Base-by-base conservation (phyloP, 1,284 basidiomycete species). In the Pulveroboletus sp. region DNA sequence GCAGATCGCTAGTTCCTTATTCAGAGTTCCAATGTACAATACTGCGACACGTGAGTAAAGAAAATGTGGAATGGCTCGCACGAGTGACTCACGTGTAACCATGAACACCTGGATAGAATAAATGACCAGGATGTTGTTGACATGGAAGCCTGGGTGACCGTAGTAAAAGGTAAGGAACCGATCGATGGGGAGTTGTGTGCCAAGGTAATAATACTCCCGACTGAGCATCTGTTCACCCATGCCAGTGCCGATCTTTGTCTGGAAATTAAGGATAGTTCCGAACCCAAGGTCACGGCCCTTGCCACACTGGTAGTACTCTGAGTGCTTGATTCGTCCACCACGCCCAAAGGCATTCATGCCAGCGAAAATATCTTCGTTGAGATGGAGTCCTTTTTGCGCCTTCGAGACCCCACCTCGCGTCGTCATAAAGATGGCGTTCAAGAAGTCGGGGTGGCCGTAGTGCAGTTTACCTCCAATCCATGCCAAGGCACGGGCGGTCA, bases 191-290 rank as follows among this genome's bases (percentile, higher is more conserved):
- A 99, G 81, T 74, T 99, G 97, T 10, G 97, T 99, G 54, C 97
- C 97, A 56, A 99, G 82, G 75, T 99, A 99, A 77, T 99, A 99
- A 78, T 99, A 99, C 77, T 99, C 97, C 71, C 97, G 88, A 75
- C 95, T 98, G 65, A 99, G 87, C 94, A 98, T 96, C 73, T 99
- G 97, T 76, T 99, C 97, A 68, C 96, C 97, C 97, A 99, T 99
- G 80, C 97, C 97, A 52, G 94, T 98, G 38, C 97, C 97, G 65
- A 99, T 96, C 84, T 99, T 99, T 58, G 97, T 99, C 80, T 98
- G 96, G 87, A 99, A 99, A 76, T 99, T 99, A 66, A 99, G 80
- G 73, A 99, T 99, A 43, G 97, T 99, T 56, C 97, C 97, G 74
- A 99, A 99, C 62, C 97, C 97, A 62, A 99, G 89, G 81, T 99